Conservation (phyloP, 495 filamentous ascomycete genomes). For the Podospora comata region DNA sequence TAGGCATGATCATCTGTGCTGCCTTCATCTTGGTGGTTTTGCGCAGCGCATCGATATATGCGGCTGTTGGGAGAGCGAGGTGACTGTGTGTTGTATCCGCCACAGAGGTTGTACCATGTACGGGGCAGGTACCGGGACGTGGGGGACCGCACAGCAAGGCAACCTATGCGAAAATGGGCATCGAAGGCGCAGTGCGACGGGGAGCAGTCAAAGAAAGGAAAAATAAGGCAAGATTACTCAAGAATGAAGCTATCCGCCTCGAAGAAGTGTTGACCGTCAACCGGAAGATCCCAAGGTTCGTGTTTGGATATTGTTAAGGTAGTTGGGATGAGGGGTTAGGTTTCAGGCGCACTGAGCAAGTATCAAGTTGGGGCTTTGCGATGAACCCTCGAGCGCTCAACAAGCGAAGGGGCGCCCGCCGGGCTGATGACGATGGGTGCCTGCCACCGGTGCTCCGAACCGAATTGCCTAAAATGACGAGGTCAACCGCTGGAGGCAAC, state of each 20-base stretch:
- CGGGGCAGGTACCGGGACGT: no score
- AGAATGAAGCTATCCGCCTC: no score
- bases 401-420: not conserved
- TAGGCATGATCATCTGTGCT: slow-evolving; percentile 29
- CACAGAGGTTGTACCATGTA: no score
- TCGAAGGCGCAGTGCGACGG: not conserved
- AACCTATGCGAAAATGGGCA: not conserved
- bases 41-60: not conserved
- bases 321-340: slow-evolving; percentile 9
- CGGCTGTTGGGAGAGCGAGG: not conserved
- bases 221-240: not conserved
- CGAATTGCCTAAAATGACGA: not conserved
- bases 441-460: not conserved
- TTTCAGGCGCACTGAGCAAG: slow-evolving; percentile 2
- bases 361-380: not conserved
- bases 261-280: not conserved
- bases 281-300: not conserved
- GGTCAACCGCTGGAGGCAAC: not conserved
- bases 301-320: not conserved
- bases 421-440: not conserved
- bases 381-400: not conserved
- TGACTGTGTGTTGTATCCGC: no score
- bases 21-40: slow-evolving; percentile 32
- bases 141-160: no score
- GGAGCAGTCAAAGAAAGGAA: not conserved